Percentiles rank a stretch among this genome's conserved stretches.
Conservation (phyloP, 768 basidiomycete species). For the Auricularia auricula-judae region DNA sequence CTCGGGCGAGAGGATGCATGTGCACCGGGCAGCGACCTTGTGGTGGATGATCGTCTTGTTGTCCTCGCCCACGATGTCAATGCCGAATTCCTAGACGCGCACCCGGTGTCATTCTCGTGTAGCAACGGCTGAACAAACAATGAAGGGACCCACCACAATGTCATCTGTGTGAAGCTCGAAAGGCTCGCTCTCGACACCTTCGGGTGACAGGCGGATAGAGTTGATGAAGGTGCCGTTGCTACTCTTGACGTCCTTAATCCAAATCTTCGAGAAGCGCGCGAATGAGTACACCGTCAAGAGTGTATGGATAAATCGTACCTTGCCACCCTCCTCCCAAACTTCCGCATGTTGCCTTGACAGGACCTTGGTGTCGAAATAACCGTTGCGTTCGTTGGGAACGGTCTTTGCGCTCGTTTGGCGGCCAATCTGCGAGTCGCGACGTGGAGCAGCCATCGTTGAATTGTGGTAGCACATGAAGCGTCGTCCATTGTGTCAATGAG, state of each 20-base stretch:
- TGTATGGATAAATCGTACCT: slow-evolving; percentile 18
- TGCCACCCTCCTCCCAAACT: slow-evolving; percentile 33
- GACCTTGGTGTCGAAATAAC: slow-evolving; percentile 63
- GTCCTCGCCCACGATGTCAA: slow-evolving; percentile 97
- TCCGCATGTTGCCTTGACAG: slow-evolving; percentile 35
- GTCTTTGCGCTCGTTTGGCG: slow-evolving; percentile 95
- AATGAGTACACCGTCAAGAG: background rate
- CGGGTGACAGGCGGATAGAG: slow-evolving; percentile 79
- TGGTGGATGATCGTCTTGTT: slow-evolving; percentile 97
- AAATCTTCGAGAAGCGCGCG: slow-evolving; percentile 47
- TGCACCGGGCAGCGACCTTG: slow-evolving; percentile 91
- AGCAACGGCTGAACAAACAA: background rate
- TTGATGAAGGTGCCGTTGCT: slow-evolving; percentile 86
- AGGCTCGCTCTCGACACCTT: slow-evolving; percentile 85
- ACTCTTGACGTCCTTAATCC: slow-evolving; percentile 96
- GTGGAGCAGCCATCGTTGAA: background rate
- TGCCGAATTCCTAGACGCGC: slow-evolving; percentile 79
- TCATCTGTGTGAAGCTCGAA: slow-evolving; percentile 92
- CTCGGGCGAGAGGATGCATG: slow-evolving; percentile 78
- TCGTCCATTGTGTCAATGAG: no score
- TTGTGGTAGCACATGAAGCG: no score
- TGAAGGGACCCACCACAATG: slow-evolving; percentile 62
- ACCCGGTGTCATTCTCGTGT: no score
- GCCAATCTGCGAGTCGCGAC: slow-evolving; percentile 54
- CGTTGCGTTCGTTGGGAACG: slow-evolving; percentile 80